phyloP scores from a whole-genome alignment of 2,329 filamentous ascomycete genomes.

The Phyllosticta capitalensis region DNA sequence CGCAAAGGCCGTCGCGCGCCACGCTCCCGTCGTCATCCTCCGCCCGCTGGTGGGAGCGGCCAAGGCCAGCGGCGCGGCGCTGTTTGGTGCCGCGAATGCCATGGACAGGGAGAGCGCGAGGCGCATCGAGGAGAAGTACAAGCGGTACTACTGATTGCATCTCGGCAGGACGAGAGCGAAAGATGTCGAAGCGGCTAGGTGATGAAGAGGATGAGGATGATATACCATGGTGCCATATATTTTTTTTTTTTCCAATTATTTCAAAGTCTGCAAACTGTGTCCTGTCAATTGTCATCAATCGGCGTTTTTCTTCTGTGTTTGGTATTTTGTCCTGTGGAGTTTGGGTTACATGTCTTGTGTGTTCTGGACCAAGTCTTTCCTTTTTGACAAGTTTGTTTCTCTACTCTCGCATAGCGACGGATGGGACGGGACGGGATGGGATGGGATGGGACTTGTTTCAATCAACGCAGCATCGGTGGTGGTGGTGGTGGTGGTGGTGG shows the following conservation, averaged over 20 bases:
- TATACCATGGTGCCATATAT: background rate
- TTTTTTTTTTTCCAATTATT: background rate
- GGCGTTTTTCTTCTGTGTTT: no score
- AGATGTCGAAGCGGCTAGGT: no score
- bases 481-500: no score
- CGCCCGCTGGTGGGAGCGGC: conserved; percentile 83
- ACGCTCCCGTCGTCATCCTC: conserved; percentile 88
- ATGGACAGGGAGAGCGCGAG: conserved; percentile 75
- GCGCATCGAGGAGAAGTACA: conserved; percentile 60
- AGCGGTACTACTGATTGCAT: background rate
- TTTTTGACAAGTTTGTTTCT: background rate
- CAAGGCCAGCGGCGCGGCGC: conserved; percentile 77
- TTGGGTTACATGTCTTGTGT: no score
- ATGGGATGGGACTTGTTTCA: background rate
- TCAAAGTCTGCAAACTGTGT: no score
- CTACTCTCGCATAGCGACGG: background rate
- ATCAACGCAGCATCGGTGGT: no score
- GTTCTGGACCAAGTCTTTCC: background rate
- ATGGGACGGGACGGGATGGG: background rate
- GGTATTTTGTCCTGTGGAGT: no score
- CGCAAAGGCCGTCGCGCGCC: conserved; percentile 65
- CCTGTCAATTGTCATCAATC: no score
- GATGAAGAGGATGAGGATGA: no score
- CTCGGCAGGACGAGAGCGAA: background rate
- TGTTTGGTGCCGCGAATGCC: conserved; percentile 86